These are phyloP conservation scores for Apocynum venetum DNA, from an alignment of 257 asterid genomes.

Conservation along the genomic window DNA sequence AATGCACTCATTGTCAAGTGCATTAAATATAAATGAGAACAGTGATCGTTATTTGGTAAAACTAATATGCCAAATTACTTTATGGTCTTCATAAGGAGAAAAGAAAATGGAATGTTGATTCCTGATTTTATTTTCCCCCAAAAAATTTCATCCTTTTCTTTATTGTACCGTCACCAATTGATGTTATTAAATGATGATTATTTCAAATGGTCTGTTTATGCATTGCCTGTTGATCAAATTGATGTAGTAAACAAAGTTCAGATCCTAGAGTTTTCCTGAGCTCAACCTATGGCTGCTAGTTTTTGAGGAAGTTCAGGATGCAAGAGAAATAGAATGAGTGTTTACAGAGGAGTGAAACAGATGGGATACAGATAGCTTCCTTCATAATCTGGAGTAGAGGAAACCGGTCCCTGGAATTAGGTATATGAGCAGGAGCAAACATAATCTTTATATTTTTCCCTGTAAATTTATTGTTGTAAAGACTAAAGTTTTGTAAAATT, in stretches of 20 bases:
- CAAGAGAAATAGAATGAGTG: neutral
- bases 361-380: neutral
- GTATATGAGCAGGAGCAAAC: neutral
- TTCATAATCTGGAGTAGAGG: neutral
- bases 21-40: neutral
- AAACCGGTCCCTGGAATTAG: neutral
- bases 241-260: neutral
- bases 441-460: neutral
- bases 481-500: neutral
- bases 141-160: neutral
- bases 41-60: neutral
- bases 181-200: neutral
- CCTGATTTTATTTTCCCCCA: neutral
- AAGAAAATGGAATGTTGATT: neutral
- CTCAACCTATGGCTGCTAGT: neutral
- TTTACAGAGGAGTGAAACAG: neutral
- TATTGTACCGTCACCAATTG: neutral
- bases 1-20: neutral
- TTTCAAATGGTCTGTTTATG: neutral
- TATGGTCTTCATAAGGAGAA: neutral
- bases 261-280: neutral
- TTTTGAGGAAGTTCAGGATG: neutral
- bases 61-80: neutral
- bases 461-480: neutral
- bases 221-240: neutral